phyloP scores from a whole-genome alignment of 2,329 filamentous ascomycete genomes.

The Helotiales sp. region DNA sequence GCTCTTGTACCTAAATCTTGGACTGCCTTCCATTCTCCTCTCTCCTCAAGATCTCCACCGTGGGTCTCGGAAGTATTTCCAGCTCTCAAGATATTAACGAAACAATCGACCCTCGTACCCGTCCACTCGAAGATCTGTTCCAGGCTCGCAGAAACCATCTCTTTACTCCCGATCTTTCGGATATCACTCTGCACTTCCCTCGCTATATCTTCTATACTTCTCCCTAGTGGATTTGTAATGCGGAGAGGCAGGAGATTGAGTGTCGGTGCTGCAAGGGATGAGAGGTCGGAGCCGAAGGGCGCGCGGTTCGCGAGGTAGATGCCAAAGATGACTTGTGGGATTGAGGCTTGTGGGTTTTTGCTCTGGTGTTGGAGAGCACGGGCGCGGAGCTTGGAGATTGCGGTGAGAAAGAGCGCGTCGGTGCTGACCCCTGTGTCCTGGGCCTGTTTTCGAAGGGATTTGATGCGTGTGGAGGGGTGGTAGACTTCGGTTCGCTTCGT shows the following conservation, averaged over 20 bases:
- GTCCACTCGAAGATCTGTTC: constrained; percentile 79
- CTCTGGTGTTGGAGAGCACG: constrained; percentile 1
- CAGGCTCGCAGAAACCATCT: constrained; percentile 64
- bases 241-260: constrained; percentile 78
- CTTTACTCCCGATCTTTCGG: constrained; percentile 59
- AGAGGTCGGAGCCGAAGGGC: constrained; percentile 54
- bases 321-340: constrained; percentile 61
- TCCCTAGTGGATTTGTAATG: constrained; percentile 48
- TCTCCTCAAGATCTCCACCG: background rate
- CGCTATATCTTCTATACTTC: constrained; percentile 57
- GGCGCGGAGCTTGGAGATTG: constrained; percentile 58
- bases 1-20: constrained; percentile 21
- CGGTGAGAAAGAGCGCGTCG: constrained; percentile 78
- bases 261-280: constrained; percentile 66
- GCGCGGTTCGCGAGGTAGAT: constrained; percentile 83
- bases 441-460: constrained; percentile 49
- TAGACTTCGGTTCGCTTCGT: constrained; percentile 47
- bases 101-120: constrained; percentile 69
- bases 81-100: constrained; percentile 77
- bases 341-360: background rate
- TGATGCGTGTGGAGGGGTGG: constrained; percentile 53
- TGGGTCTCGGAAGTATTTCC: background rate
- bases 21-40: constrained; percentile 20
- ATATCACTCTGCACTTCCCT: constrained; percentile 70
- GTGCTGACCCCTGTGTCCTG: constrained; percentile 63